Conservation (phyloP, 495 filamentous ascomycete genomes). For the Talaromyces thailandensis region DNA sequence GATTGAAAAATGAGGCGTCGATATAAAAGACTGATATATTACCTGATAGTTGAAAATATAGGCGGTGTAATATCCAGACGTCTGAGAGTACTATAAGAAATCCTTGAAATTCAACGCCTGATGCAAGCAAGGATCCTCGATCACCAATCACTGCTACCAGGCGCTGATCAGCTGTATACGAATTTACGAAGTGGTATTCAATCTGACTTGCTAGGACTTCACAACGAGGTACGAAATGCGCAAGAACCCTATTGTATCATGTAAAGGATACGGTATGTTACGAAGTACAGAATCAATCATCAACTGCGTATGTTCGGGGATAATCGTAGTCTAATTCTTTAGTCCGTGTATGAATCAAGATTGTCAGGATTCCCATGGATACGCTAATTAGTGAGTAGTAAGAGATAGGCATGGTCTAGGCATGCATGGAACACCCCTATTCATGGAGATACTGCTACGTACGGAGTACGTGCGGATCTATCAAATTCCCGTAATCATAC, state of each 20-base stretch:
- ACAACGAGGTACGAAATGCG: not conserved
- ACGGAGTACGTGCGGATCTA: no score
- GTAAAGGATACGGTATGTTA: not conserved
- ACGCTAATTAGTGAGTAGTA: no score
- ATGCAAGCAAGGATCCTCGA: not conserved
- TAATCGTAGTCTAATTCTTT: not conserved
- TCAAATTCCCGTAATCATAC: no score
- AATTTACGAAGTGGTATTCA: not conserved
- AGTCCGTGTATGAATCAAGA: not conserved
- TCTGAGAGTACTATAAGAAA: not conserved
- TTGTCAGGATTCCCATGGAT: not conserved
- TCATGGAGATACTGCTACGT: not conserved
- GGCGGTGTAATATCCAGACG: not conserved
- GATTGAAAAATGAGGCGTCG: not conserved
- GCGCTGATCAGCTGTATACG: not conserved
- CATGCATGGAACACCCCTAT: not conserved
- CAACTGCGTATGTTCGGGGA: not conserved
- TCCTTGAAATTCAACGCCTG: not conserved
- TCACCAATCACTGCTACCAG: not conserved
- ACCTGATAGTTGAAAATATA: not conserved
- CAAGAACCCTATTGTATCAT: not conserved
- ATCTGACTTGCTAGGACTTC: not conserved
- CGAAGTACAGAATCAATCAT: not conserved
- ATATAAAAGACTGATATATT: not conserved
- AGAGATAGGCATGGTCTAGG: not conserved